phyloP scores from a whole-genome alignment of 1,139 yeast species.

The Sugiyamaella novakii region DNA sequence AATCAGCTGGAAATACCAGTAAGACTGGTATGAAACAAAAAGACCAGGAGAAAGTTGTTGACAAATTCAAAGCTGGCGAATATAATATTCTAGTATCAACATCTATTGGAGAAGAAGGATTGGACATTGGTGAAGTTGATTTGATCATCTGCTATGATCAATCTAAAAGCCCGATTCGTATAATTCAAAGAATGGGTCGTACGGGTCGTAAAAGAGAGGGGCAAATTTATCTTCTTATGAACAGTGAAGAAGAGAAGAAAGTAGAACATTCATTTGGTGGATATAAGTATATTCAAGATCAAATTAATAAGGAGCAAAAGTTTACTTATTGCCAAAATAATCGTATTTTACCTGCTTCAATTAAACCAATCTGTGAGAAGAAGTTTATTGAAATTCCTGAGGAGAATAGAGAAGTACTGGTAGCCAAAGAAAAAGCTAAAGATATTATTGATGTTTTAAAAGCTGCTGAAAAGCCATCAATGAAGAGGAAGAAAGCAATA shows the following conservation, averaged over 20 bases:
- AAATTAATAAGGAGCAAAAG: slow-evolving; percentile 45
- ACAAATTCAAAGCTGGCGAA: slow-evolving; percentile 67
- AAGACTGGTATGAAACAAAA: slow-evolving; percentile 46
- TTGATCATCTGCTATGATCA: slow-evolving; percentile 90
- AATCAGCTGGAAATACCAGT: slow-evolving; percentile 24
- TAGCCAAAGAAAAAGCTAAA: slow-evolving; percentile 51
- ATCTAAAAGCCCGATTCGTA: slow-evolving; percentile 89
- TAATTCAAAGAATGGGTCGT: slow-evolving; percentile 95
- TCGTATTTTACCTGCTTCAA: slow-evolving; percentile 64
- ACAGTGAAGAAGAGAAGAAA: slow-evolving; percentile 76
- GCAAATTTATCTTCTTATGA: slow-evolving; percentile 70
- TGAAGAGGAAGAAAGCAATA: slow-evolving; percentile 32
- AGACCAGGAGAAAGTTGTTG: slow-evolving; percentile 58
- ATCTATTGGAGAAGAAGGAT: slow-evolving; percentile 97
- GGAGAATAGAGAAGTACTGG: slow-evolving; percentile 60
- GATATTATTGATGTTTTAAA: slow-evolving; percentile 66
- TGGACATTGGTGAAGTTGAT: slow-evolving; percentile 98
- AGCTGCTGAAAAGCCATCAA: slow-evolving; percentile 24
- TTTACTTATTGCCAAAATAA: slow-evolving; percentile 47
- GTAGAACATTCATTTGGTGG: slow-evolving; percentile 85
- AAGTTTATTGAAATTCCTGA: slow-evolving; percentile 65
- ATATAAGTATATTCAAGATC: slow-evolving; percentile 74
- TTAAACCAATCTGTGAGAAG: slow-evolving; percentile 55
- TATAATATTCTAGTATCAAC: slow-evolving; percentile 89
- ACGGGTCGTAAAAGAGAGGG: slow-evolving; percentile 97